Evolutionary conservation across 2,329 filamentous ascomycete species (phyloP), one percentile per base, ranked within the genome.

Genomic region (Apiospora rasikravindrae): DNA sequence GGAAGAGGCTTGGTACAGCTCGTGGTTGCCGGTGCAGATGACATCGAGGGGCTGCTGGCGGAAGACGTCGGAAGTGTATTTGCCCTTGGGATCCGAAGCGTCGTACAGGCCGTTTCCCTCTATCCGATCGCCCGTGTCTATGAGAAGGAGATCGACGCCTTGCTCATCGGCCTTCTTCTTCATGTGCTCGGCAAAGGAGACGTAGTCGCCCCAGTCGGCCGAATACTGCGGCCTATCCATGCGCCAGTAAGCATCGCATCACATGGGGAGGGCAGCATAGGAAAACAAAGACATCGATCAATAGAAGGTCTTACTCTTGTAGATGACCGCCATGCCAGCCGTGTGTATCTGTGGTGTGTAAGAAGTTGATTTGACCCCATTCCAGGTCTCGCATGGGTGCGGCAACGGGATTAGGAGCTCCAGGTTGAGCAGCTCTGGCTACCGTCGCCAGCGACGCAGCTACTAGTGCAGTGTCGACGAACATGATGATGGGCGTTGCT

Each of bases 41-140:
- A 98, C 84, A 80, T 98, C 96, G 76, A 98, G 91, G 61, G 91
- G 83, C 79, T 98, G 94, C 79, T 97, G 87, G 73, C 91, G 91
- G 79, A 96, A 91, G 71, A 98, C 96, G 75, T 96, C 93, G 79
- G 94, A 96, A 0, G 94, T 94, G 81, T 95, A 98, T 78, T 92
- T 88, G 29, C 96, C 96, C 80, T 97, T 97, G 11, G 96, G 96
- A 40, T 88, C 86, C 0, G 95, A 98, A 6, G 92, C 93, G 80
- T 98, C 96, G 82, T 98, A 98, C 4, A 99, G 88, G 1, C 96
- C 96, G 80, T 98, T 98, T 47, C 96, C 95, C 82, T 98, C 96
- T 77, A 98, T 90, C 8, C 96, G 90, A 79, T 98, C 96, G 73
- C 96, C 96, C 0, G 95, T 98, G 81, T 99, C 96, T 74, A 99